Evolutionary conservation across 2,329 filamentous ascomycete genomes (phyloP), one percentile per base, ranked within the genome.

Genomic region (Dactylonectria macrodidyma): DNA sequence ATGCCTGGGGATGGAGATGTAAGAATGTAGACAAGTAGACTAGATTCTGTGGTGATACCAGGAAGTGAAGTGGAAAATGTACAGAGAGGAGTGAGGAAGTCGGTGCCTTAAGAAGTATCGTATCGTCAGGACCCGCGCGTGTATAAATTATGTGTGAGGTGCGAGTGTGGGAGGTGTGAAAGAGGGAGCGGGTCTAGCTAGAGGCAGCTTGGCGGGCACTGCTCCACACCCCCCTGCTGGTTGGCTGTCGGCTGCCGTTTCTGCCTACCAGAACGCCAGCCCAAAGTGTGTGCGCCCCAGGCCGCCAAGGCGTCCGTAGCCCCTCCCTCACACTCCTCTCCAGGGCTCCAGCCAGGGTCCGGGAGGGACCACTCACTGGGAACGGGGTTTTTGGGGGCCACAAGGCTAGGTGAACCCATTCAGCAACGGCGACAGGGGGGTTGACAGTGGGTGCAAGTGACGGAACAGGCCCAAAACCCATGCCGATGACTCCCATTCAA

Each of bases 401-500:
- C 26, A 26, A 22, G 30, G 51, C 57, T n/a, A 22, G 34, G 26
- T 12, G 48, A 48, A 38, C 47, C 30, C 26, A 51, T 54, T 56
- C 26, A 14, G 51, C 51, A 47, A 24, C 68, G 62, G 66, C 71
- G 41, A 14, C 41, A 44, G 41, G 41, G 38, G 41, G 41, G 7
- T 41, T 44, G 38, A 16, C 14, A 44, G 41, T n/a, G 41, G 41
- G 19, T 19, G 1, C 14, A 14, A n/a, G 5, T 44, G 41, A n/a
- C 2, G 41, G 41, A 3, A n/a, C 41, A 38, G 19, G 34, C 36
- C 62, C 62, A 57, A 62, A 47, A 47, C 47, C 62, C 60, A 47
- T 70, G 70, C 73, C 73, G 73, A 73, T 75, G 73, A 75, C 73
- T 75, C 73, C 73, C 64, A 59, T 65, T 52, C 55, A 26, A 46